A percentile compares a stretch with the other conserved stretches of the same genome.
These are phyloP conservation scores for Phyllachora maydis DNA, from an alignment of 2,329 filamentous ascomycete genomes.

Conservation along the genomic window DNA sequence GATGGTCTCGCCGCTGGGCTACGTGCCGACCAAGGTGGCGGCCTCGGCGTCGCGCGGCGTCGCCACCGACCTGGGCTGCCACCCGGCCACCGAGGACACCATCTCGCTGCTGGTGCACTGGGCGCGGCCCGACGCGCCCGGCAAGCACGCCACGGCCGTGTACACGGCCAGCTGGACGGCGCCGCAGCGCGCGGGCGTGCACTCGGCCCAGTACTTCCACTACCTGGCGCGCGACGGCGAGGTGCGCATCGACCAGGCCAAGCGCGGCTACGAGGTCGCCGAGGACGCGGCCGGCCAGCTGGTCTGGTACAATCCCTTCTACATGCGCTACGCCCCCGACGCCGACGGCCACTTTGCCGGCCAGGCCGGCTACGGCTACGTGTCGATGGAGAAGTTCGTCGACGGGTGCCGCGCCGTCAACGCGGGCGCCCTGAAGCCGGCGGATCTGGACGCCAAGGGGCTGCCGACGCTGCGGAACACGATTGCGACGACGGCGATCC, in stretches of 20 bases:
- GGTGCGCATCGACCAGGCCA: slow-evolving; percentile 78
- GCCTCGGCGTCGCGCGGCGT: slow-evolving; percentile 62
- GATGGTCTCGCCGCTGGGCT: slow-evolving; percentile 59
- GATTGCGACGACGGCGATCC: slow-evolving; percentile 74
- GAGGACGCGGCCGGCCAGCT: slow-evolving; percentile 52
- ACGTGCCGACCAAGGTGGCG: slow-evolving; percentile 58
- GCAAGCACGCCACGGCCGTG: slow-evolving; percentile 62
- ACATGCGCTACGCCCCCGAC: slow-evolving; percentile 86
- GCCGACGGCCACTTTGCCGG: slow-evolving; percentile 89
- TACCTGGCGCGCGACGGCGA: slow-evolving; percentile 74
- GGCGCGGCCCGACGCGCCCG: slow-evolving; percentile 48
- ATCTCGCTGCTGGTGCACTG: slow-evolving; percentile 83
- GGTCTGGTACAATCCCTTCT: slow-evolving; percentile 85
- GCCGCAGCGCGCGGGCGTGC: slow-evolving; percentile 80
- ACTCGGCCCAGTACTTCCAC: slow-evolving; percentile 94
- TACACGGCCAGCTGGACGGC: slow-evolving; percentile 94
- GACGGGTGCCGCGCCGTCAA: slow-evolving; percentile 69
- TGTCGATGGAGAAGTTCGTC: slow-evolving; percentile 91
- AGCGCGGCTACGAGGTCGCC: slow-evolving; percentile 87
- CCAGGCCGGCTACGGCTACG: slow-evolving; percentile 81
- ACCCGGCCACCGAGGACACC: slow-evolving; percentile 69
- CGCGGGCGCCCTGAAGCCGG: slow-evolving; percentile 47
- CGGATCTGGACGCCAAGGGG: slow-evolving; percentile 59
- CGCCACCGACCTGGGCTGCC: slow-evolving; percentile 60
- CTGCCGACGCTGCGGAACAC: slow-evolving; percentile 78